Percentiles rank a stretch among this genome's conserved stretches.
Conservation (phyloP, 768 basidiomycete genomes). For the Psilocybe sp. region DNA sequence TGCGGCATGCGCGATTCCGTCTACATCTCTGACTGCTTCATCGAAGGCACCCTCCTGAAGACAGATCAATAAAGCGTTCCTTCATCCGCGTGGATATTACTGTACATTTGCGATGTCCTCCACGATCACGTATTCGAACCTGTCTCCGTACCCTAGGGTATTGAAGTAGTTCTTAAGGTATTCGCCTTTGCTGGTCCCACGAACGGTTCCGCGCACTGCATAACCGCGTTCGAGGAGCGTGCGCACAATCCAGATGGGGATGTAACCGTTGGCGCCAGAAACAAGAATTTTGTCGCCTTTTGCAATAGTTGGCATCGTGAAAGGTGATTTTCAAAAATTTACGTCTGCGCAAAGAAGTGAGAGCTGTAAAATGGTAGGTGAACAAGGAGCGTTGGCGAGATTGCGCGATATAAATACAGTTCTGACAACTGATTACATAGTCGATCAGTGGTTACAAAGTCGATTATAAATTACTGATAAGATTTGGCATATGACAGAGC, state of each 20-base stretch:
- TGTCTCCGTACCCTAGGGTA: slow-evolving; percentile 50
- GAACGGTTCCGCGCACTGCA: slow-evolving; percentile 63
- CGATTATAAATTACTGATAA: no score
- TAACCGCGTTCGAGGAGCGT: slow-evolving; percentile 60
- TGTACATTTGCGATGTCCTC: slow-evolving; percentile 54
- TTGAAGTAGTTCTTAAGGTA: slow-evolving; percentile 55
- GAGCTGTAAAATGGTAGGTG: no score
- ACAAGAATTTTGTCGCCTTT: slow-evolving; percentile 43
- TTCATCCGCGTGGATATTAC: no score
- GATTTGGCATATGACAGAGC: no score
- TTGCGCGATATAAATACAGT: no score
- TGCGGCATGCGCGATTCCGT: slow-evolving; percentile 68
- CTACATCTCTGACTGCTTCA: slow-evolving; percentile 71
- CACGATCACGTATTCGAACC: slow-evolving; percentile 64
- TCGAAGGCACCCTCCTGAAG: slow-evolving; percentile 67
- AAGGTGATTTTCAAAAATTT: neutral
- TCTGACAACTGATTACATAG: no score
- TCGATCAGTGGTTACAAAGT: no score
- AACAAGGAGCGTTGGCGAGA: no score
- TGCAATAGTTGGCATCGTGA: slow-evolving; percentile 26
- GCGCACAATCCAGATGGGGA: slow-evolving; percentile 57
- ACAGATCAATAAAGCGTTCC: neutral
- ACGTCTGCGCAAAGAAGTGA: no score
- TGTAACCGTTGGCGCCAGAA: slow-evolving; percentile 58
- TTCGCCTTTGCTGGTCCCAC: slow-evolving; percentile 56